These are phyloP conservation scores for Fusarium sp. DNA, from an alignment of 2,329 filamentous ascomycete species.

Conservation along the genomic window DNA sequence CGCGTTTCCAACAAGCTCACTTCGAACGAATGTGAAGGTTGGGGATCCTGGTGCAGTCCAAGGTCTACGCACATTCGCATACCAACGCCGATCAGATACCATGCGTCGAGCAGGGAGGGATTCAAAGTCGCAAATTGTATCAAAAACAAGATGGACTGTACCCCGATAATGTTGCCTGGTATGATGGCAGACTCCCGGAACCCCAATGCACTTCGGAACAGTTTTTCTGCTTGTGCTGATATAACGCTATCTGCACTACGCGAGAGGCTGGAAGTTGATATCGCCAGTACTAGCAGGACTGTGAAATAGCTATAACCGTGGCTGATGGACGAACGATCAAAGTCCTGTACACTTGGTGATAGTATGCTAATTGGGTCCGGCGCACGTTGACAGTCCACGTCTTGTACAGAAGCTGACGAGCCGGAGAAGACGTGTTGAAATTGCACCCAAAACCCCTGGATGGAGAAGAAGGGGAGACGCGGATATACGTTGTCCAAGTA, in stretches of 20 bases:
- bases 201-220: not conserved
- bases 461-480: constrained; percentile 17
- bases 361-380: not conserved
- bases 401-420: not conserved
- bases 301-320: constrained; percentile 9
- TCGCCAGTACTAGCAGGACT: not conserved
- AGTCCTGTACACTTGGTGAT: not conserved
- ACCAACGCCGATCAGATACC: constrained; percentile 13
- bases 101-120: constrained; percentile 1
- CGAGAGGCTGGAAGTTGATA: constrained; percentile 12
- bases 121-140: constrained; percentile 16
- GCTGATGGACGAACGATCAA: not conserved
- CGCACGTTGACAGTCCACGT: accelerated
- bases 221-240: not conserved
- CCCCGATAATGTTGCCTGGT: constrained; percentile 2
- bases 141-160: not conserved
- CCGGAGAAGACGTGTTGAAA: constrained; percentile 18
- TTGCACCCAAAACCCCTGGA: constrained; percentile 14
- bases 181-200: constrained; percentile 5
- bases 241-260: constrained; percentile 14
- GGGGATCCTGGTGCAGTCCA: constrained; percentile 5
- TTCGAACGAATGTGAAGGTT: not conserved
- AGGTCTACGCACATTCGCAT: constrained; percentile 25
- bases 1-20: constrained; percentile 2
- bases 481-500: constrained; percentile 9